Evolutionary conservation across 192 early-diverging fungal species (phyloP), one percentile per base, ranked within the genome.

Genomic region (Funneliformis mosseae): DNA sequence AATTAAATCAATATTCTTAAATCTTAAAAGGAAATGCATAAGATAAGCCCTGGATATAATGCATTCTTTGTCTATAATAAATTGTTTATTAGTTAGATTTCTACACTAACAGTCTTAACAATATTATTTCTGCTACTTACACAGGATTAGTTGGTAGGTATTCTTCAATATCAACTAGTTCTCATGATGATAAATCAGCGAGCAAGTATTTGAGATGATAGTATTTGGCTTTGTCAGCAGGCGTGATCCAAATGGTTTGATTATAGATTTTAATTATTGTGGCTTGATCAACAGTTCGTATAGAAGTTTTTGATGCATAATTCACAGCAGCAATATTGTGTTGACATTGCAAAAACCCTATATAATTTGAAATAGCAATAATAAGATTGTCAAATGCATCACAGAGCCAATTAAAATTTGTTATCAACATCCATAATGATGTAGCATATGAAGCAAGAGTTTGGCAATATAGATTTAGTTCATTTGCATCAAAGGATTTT

Each of bases 101-200:
- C 14, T 67, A 8, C 33, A 67, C 14, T 67, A 67, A 23, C 28
- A 64, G n/a, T 64, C 28, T 67, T 12, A 14, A 8, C 11, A 28
- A 11, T 14, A 6, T 28, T 33, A 33, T 67, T 67, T 67, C 33
- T 67, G 43, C 43, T 67, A 67, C 28, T 11, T 67, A 67, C 64
- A 67, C 64, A 67, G 64, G 64, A 33, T 67, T 14, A 12, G 0
- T 38, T 38, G 63, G 64, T 7, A 67, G 14, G 27, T 28, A 67
- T 66, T 67, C 64, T 67, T 67, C 64, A 67, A 67, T 23, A 67
- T 67, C 64, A 28, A 67, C 64, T 9, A 7, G 64, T 28, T 67
- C 39, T 7, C 33, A 67, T 28, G 27, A 11, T 39, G 64, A 28
- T 33, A 28, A 28, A 67, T 67, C 9, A 14, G 1, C 33, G 39